Evolutionary conservation across 345 rosid species (phyloP).

Genomic region (Streptanthus diversifolius): DNA sequence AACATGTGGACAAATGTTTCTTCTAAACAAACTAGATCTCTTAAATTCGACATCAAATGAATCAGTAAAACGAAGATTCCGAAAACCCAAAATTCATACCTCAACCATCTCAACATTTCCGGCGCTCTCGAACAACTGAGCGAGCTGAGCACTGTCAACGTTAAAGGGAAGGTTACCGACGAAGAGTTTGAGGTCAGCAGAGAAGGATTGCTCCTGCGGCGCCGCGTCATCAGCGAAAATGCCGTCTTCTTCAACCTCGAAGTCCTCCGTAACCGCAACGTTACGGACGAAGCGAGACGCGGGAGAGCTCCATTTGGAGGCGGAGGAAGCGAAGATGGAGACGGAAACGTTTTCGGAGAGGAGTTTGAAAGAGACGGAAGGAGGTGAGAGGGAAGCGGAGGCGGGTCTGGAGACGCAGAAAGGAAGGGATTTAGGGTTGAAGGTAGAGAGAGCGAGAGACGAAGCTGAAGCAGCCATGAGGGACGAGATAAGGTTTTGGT

Average conservation of each 20-base stretch:
- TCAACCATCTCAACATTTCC: conserved; percentile 97
- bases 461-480: conserved; percentile 71
- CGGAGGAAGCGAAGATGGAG: conserved; percentile 36
- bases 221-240: conserved; percentile 42
- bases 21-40: neutral
- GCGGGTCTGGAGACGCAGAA: conserved; percentile 39
- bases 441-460: conserved; percentile 56
- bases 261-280: conserved; percentile 63
- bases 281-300: conserved; percentile 50
- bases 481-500: conserved; percentile 33
- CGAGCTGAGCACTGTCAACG: conserved; percentile 90
- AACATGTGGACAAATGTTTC: neutral
- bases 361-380: conserved; percentile 41
- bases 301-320: conserved; percentile 24
- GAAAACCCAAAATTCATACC: conserved; percentile 41
- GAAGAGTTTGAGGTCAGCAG: conserved; percentile 77
- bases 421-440: conserved; percentile 49
- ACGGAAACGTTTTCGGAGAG: conserved; percentile 37
- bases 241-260: conserved; percentile 60
- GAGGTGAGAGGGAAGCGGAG: conserved; percentile 36
- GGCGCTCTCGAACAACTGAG: conserved; percentile 64
- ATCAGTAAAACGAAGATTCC: neutral
- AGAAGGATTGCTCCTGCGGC: conserved; percentile 41
- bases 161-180: conserved; percentile 93
- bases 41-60: neutral